Evolutionary conservation across 2,329 filamentous ascomycete genomes (phyloP), one percentile per base, ranked within the genome.

Genomic region (Trichocomaceae sp.): DNA sequence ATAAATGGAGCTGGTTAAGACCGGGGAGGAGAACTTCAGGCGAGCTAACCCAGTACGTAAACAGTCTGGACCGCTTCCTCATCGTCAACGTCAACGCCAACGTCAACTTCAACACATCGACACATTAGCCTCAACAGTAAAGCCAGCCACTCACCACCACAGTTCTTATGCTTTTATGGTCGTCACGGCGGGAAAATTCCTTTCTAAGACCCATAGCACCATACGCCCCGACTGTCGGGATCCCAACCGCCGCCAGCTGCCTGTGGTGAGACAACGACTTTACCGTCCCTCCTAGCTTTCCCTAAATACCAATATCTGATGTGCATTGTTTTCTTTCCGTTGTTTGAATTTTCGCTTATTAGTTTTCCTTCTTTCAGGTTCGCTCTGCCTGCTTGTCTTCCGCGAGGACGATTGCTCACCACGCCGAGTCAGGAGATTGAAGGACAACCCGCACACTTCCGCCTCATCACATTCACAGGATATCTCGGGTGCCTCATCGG

Each of bases 211-310:
- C 23, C 4, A 26, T 26, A 26, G 23, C 23, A 26, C 23, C 37
- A 19, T 17, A 9, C 39, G 8, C 3, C 39, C 39, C 39, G 39
- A 42, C 5, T 12, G 37, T 17, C 39, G 19, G 39, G 17, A 22
- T 19, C 22, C 53, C 53, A 50, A 37, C 42, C 45, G 33, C 45
- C 49, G 50, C 49, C 49, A 20, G 31, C 41, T 41, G n/a, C 17
- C 33, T 55, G 23, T 26, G 54, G 54, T 56, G 42, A 47, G 54
- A n/a, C n/a, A 26, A 52, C 52, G 54, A 52, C 54, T 49, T 56
- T 49, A 56, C 52, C 35, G 19, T 51, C 47, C 49, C 46, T 41
- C 45, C 44, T 35, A 29, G 31, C 31, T 35, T 29, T 29, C 23
- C 44, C 20, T 23, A 31, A 41, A 5, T 29, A 29, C 26, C 26